A percentile compares a stretch with the other conserved stretches of the same genome.
Evolutionary conservation across 2,329 filamentous ascomycete species (phyloP).

Genomic region (Cordyceps cicadae): DNA sequence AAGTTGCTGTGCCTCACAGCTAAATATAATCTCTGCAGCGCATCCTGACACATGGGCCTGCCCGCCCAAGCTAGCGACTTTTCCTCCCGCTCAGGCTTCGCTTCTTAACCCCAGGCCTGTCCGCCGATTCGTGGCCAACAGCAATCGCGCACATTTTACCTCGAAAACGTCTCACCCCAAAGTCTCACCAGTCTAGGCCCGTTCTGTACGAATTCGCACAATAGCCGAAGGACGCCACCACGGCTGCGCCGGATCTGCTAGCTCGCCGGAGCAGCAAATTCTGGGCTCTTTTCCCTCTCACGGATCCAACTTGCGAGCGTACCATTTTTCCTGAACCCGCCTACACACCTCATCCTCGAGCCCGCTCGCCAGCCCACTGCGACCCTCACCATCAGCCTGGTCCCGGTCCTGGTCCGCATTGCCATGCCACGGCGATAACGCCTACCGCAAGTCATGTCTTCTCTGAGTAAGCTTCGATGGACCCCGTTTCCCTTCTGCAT

Average conservation of each 20-base stretch:
- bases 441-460: constrained; percentile 12
- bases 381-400: background rate
- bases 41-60: background rate
- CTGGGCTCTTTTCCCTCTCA: background rate
- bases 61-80: background rate
- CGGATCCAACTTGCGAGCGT: background rate
- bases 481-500: background rate
- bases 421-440: constrained; percentile 4
- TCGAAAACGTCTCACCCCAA: background rate
- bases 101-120: no score
- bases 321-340: background rate
- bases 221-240: background rate
- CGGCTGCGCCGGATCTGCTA: constrained; percentile 6
- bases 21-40: background rate
- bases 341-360: background rate
- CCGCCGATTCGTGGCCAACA: background rate
- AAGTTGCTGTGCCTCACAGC: background rate
- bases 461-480: constrained; percentile 14
- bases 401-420: constrained; percentile 2
- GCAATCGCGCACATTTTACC: background rate
- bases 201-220: background rate
- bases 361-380: background rate
- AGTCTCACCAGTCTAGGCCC: constrained; percentile 1
- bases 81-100: background rate
- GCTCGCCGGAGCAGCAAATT: background rate